Conservation (phyloP, 345 rosid species). For the Eucalyptus tenuipes region DNA sequence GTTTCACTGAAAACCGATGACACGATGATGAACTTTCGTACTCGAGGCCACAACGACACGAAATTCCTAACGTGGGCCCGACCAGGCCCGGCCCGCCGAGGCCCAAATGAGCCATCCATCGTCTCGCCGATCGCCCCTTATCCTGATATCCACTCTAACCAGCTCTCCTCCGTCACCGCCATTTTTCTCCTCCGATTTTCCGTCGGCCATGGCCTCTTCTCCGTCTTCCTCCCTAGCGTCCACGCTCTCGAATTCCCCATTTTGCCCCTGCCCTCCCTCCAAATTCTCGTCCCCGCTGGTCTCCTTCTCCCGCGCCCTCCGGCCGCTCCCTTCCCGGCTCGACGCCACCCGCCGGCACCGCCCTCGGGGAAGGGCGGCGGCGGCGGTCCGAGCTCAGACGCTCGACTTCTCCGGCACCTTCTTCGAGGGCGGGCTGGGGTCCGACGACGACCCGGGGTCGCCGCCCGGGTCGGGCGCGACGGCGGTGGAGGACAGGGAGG, state of each 20-base stretch:
- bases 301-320: constrained; percentile 25
- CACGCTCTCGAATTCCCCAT: constrained; percentile 13
- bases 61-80: background rate
- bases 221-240: constrained; percentile 18
- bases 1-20: background rate
- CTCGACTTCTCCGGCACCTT: constrained; percentile 72
- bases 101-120: background rate
- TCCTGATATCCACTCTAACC: background rate
- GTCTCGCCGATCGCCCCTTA: background rate
- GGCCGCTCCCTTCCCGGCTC: constrained; percentile 19
- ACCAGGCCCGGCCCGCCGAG: background rate
- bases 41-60: background rate
- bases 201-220: constrained; percentile 22
- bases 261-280: constrained; percentile 18
- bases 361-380: background rate
- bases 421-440: constrained; percentile 58
- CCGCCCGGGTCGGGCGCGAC: constrained; percentile 35
- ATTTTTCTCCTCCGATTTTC: background rate
- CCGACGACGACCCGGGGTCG: constrained; percentile 53
- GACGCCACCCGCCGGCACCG: background rate
- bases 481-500: constrained; percentile 58
- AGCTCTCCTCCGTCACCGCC: background rate
- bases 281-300: constrained; percentile 19
- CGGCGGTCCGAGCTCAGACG: constrained; percentile 42
- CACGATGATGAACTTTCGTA: background rate